Evolutionary conservation across 768 basidiomycete genomes (phyloP).

Genomic region (Amanita pseudoporphyria): DNA sequence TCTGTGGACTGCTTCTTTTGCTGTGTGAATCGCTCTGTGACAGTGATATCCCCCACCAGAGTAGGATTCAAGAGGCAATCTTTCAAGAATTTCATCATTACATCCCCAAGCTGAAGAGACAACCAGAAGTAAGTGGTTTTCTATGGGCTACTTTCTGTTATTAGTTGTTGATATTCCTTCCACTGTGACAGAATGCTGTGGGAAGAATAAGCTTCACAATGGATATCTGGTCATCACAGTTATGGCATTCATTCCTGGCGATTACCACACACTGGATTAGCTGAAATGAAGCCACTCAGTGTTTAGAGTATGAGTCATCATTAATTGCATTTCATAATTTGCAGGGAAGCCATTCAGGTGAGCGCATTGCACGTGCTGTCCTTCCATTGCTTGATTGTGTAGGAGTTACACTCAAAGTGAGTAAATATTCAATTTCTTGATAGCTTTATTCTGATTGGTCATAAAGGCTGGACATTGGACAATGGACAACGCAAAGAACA

Average conservation of each 20-base stretch:
- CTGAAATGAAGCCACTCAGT: not conserved
- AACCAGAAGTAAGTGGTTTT: not conserved
- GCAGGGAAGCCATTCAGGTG: no score
- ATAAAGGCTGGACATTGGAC: no score
- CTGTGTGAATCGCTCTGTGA: not conserved
- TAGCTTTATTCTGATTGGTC: no score
- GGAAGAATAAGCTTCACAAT: no score
- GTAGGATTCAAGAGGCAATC: not conserved
- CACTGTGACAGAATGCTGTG: not conserved
- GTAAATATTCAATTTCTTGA: no score
- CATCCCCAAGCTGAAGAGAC: no score
- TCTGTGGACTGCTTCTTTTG: not conserved
- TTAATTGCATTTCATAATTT: not conserved
- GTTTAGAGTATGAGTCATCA: no score
- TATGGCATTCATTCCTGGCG: not conserved
- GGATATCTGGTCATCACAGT: no score
- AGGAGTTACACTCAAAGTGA: no score
- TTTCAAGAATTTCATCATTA: not conserved
- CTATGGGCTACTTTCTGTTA: not conserved
- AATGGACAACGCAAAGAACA: no score
- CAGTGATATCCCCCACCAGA: no score
- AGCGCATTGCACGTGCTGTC: not conserved
- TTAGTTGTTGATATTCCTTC: not conserved
- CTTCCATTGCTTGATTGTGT: not conserved
- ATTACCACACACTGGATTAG: conserved; percentile 1